phyloP scores from a whole-genome alignment of 768 basidiomycete genomes.

The Termitomyces sp. region DNA sequence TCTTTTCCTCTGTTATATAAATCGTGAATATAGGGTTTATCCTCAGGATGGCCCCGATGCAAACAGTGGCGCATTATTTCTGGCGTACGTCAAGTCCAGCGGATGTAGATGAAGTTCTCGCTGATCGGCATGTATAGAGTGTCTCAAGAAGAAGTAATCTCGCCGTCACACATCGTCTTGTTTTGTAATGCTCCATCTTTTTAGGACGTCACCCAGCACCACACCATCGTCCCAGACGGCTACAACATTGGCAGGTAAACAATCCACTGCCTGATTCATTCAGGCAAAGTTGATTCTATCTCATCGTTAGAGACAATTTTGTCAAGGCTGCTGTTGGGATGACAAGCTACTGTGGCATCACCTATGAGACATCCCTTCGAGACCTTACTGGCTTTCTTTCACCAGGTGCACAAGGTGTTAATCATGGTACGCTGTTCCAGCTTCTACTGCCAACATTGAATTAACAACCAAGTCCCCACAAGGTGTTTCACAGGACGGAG shows the following conservation, averaged over 20 bases:
- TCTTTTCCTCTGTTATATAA: background rate
- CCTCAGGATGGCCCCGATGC: slow-evolving; percentile 17
- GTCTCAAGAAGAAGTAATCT: slow-evolving; percentile 5
- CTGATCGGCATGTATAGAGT: background rate
- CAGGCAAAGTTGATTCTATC: background rate
- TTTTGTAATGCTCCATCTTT: background rate
- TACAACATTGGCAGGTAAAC: slow-evolving; percentile 20
- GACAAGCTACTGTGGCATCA: slow-evolving; percentile 26
- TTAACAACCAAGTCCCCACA: background rate
- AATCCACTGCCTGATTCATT: background rate
- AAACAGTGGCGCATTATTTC: slow-evolving; percentile 18
- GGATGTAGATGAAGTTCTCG: background rate
- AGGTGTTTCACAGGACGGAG: slow-evolving; percentile 47
- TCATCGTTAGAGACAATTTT: slow-evolving; percentile 21
- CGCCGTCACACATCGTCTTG: background rate
- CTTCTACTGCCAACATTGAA: background rate
- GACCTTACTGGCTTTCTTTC: slow-evolving; percentile 37
- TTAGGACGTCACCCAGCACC: slow-evolving; percentile 13
- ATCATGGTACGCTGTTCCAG: slow-evolving; percentile 36
- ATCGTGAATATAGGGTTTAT: slow-evolving; percentile 9
- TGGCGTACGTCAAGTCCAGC: slow-evolving; percentile 11
- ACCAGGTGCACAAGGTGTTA: slow-evolving; percentile 36
- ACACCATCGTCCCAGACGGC: slow-evolving; percentile 16
- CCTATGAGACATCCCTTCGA: slow-evolving; percentile 31
- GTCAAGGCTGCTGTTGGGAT: slow-evolving; percentile 31